Evolutionary conservation across 2,329 filamentous ascomycete genomes (phyloP).

Genomic region (Exophiala viscosa): DNA sequence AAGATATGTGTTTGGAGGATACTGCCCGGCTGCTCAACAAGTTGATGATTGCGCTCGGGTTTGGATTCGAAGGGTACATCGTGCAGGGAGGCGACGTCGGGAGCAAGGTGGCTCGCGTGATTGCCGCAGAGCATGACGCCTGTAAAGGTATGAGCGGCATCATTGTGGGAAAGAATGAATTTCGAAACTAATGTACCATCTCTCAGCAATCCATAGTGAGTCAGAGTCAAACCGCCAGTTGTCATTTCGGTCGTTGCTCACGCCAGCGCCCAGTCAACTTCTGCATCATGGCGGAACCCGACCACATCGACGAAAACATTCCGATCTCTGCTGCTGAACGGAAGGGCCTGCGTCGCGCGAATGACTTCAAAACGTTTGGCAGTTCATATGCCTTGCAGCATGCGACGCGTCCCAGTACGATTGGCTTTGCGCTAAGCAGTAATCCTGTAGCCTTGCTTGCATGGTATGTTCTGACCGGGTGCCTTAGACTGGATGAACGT

Average conservation of each 20-base stretch:
- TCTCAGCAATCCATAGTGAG: slow-evolving; percentile 10
- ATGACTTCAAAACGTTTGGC: slow-evolving; percentile 42
- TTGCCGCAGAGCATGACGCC: slow-evolving; percentile 35
- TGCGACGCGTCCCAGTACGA: slow-evolving; percentile 52
- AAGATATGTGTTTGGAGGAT: slow-evolving; percentile 41
- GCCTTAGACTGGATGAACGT: no score
- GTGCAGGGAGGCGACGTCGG: slow-evolving; percentile 58
- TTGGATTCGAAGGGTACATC: slow-evolving; percentile 46
- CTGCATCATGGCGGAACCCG: slow-evolving; percentile 3
- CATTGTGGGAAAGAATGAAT: not conserved
- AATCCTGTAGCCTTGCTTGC: slow-evolving; percentile 55
- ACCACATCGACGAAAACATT: not conserved
- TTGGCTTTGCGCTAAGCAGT: slow-evolving; percentile 51
- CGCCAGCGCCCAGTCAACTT: not conserved
- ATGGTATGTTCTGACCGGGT: slow-evolving; percentile 41
- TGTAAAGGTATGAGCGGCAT: slow-evolving; percentile 41
- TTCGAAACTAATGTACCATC: not conserved
- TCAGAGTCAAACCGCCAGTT: not conserved
- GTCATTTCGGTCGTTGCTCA: not conserved
- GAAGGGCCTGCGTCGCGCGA: slow-evolving; percentile 34
- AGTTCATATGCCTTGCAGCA: slow-evolving; percentile 52
- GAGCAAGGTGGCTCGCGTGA: slow-evolving; percentile 40
- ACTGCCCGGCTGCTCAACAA: slow-evolving; percentile 47
- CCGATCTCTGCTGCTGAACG: slow-evolving; percentile 32
- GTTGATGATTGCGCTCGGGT: slow-evolving; percentile 53